Evolutionary conservation across 495 filamentous ascomycete species (phyloP), one percentile per base, ranked within the genome.

Genomic region (Aspergillus cristatus): DNA sequence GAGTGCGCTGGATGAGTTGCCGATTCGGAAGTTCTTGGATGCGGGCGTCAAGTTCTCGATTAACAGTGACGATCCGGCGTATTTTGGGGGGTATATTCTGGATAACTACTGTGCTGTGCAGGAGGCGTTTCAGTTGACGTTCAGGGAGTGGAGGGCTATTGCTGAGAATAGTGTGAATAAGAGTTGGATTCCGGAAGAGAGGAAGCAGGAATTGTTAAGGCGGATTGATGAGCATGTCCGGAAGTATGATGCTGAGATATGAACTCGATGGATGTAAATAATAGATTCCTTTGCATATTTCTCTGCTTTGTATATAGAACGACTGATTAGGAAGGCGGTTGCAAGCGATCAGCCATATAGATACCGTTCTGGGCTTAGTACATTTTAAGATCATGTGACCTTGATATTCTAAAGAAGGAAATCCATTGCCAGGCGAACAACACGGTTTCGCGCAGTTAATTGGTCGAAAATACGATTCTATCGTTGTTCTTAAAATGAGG

Each of bases 1-100:
- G 2, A 33, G 57, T 15, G 58, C 58, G 14, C 60, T 87, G 10
- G 54, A 54, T 7, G 62, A 83, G 22, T 57, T 84, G 8, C 83
- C 84, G 1, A 68, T 87, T 24, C 62, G 79, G 16, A 62, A 46
- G 32, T 82, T 86, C 45, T 46, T 88, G 32, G 75, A 81, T 50
- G 63, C 62, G 2, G 80, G 79, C 0, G 76, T 84, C 20, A 70
- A 60, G 50, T 83, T 84, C 44, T 78, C 75, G 7, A 74, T 84
- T 39, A 84, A 84, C 45, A 81, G 79, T 50, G 81, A 90, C 51
- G 83, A 88, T 53, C 83, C 83, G 32, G 82, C 81, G 7, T 90
- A 88, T 55, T 88, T 88, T 66, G 82, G 82, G 5, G 79, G 77
- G 0, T 86, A 84, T 55, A 76, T 86, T 37, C 58, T 81, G 41